Percentiles rank a stretch among this genome's conserved stretches.
Evolutionary conservation across 1,284 basidiomycete genomes (phyloP).

Genomic region (Peniophora sp.): DNA sequence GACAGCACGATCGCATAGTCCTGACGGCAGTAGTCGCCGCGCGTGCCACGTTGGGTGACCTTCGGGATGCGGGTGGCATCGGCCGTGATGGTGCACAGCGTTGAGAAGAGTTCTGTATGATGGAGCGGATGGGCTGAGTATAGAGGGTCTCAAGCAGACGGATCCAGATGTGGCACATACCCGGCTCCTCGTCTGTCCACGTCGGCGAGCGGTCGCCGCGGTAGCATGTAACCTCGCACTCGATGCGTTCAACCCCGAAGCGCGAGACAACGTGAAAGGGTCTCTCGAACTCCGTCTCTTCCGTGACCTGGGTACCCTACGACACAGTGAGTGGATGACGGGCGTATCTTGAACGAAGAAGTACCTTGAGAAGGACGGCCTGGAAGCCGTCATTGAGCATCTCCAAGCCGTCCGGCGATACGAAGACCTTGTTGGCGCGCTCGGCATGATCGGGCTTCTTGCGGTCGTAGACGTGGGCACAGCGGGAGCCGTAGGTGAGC

Average conservation of each 20-base stretch:
- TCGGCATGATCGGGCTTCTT: background rate
- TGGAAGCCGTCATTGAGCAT: background rate
- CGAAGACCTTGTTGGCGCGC: background rate
- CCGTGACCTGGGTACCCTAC: background rate
- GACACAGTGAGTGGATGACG: background rate
- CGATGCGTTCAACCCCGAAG: background rate
- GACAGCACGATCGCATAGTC: background rate
- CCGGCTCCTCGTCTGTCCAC: background rate
- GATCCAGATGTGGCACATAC: background rate
- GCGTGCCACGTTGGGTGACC: background rate
- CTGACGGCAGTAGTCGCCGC: background rate
- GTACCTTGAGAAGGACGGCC: background rate
- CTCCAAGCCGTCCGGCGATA: background rate
- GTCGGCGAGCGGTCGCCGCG: background rate
- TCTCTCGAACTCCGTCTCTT: background rate
- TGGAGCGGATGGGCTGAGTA: background rate
- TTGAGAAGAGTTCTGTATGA: background rate
- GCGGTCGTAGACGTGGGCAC: background rate
- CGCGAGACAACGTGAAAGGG: background rate
- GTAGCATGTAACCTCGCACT: background rate
- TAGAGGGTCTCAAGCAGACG: background rate
- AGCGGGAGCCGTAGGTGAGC: slow-evolving; percentile 23
- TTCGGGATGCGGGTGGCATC: background rate
- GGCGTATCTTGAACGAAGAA: no score
- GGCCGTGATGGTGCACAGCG: background rate